Base-by-base conservation (phyloP, 164 flowering plant species). In the Vitis rupestris region DNA sequence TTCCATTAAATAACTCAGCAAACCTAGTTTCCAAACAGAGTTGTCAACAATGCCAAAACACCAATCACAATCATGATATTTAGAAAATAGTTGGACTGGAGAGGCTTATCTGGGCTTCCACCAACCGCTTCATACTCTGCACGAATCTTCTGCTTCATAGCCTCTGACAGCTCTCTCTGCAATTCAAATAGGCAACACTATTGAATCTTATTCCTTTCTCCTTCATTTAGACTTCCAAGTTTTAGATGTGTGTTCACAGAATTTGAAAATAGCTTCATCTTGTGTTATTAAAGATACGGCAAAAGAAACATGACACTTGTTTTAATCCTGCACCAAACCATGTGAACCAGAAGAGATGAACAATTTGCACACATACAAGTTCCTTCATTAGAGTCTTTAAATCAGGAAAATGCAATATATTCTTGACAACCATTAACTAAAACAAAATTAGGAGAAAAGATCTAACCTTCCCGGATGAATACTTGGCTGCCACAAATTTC, bases 31-130 rank as follows among this genome's bases (percentile, higher is more conserved):
- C 84, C 92, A 73, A 86, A 10, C 27, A 94, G 73, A 75, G 86
- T 87, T 72, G 97, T 81, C 79, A 94, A 80, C 70, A 88, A 0
- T 65, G 97, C 96, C 82, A 91, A 87, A 85, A 86, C 92, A 75
- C 82, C 94, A 72, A 94, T 73, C 61, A 79, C 76, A 64, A 94
- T 88, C 63, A 91, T 92, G 64, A 94, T 94, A 70, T 92, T 91
- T 8, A 95, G 91, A 70, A 94, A 92, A 79, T 93, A 95, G 83
- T 95, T 95, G 3, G 99, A 80, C 61, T 64, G 77, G 48, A 93
- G 86, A 82, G 96, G 98, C 90, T 86, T 92, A 81, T 95, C 86
- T 71, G 98, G 98, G 84, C 91, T 91, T 68, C 97, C 98, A 51
- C 98, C 99, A 66, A 91, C 2, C 1, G 78, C 97, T 81, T 87